Conservation (phyloP, 1,139 yeast species). For the Suhomyces choctaworum region DNA sequence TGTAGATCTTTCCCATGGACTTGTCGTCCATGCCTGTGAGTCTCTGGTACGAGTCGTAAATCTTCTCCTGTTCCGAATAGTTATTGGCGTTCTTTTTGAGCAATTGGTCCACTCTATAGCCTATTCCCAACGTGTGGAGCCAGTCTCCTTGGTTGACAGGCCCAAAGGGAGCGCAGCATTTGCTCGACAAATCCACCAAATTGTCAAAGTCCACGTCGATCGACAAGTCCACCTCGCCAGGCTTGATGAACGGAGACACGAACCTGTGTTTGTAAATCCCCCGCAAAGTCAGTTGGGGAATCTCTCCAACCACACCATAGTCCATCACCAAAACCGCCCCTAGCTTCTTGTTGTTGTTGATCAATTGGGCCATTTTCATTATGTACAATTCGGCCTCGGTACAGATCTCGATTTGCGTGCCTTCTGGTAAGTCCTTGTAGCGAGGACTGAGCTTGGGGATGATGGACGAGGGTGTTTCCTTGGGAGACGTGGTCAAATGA, state of each 20-base stretch:
- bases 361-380: conserved; percentile 45
- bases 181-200: conserved; percentile 32
- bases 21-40: conserved; percentile 61
- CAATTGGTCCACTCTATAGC: conserved; percentile 62
- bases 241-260: conserved; percentile 72
- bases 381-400: conserved; percentile 67
- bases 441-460: conserved; percentile 57
- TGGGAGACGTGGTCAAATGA: conserved; percentile 58
- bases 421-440: conserved; percentile 54
- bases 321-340: conserved; percentile 79
- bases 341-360: conserved; percentile 30
- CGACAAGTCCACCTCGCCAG: conserved; percentile 82
- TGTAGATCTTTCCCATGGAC: conserved; percentile 78
- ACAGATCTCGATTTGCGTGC: conserved; percentile 68
- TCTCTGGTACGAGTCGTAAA: conserved; percentile 61
- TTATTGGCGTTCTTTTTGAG: conserved; percentile 34
- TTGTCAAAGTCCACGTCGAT: conserved; percentile 81
- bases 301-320: conserved; percentile 63
- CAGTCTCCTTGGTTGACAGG: conserved; percentile 81
- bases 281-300: conserved; percentile 70
- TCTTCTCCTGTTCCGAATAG: conserved; percentile 40
- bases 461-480: conserved; percentile 63
- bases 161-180: conserved; percentile 41
- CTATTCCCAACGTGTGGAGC: conserved; percentile 76
- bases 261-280: conserved; percentile 74